phyloP scores from a whole-genome alignment of 2,329 filamentous ascomycete species.

The Periglandula ipomoeae region DNA sequence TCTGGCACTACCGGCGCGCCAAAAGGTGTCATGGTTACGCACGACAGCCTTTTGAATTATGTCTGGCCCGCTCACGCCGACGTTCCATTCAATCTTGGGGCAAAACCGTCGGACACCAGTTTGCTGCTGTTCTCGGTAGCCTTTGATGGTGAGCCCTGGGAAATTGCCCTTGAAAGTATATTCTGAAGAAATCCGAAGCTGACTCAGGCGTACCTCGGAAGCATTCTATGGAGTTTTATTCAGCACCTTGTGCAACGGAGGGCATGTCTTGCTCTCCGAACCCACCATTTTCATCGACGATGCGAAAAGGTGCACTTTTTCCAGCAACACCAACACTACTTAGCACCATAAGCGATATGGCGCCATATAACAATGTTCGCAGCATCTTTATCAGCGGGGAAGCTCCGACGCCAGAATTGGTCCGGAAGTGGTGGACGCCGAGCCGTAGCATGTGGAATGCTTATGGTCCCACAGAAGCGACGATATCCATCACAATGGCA shows the following conservation, averaged over 20 bases:
- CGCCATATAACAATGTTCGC: conserved; percentile 1
- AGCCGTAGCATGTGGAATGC: conserved; percentile 9
- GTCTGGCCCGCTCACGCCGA: background rate
- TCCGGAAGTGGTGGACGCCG: conserved; percentile 5
- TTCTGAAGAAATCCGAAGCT: no score
- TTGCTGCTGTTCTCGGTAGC: conserved; percentile 16
- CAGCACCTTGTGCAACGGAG: conserved; percentile 8
- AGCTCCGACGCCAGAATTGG: conserved; percentile 3
- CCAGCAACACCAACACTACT: conserved; percentile 12
- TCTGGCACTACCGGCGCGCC: conserved; percentile 33
- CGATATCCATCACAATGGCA: conserved; percentile 9
- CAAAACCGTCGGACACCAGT: conserved; percentile 6
- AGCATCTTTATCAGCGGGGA: conserved; percentile 11
- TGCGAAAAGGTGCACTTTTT: conserved; percentile 3
- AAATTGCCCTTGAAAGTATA: no score
- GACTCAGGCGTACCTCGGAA: conserved; percentile 8
- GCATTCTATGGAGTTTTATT: conserved; percentile 5
- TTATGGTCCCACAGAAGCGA: conserved; percentile 13
- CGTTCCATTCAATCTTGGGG: background rate
- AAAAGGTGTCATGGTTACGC: conserved; percentile 27
- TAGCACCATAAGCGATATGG: background rate
- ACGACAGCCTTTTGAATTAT: conserved; percentile 4
- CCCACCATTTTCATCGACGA: conserved; percentile 4
- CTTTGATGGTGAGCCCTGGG: conserved; percentile 17
- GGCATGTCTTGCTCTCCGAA: background rate